Conservation (phyloP, 1,139 yeast species). For the Meyerozyma guilliermondii region DNA sequence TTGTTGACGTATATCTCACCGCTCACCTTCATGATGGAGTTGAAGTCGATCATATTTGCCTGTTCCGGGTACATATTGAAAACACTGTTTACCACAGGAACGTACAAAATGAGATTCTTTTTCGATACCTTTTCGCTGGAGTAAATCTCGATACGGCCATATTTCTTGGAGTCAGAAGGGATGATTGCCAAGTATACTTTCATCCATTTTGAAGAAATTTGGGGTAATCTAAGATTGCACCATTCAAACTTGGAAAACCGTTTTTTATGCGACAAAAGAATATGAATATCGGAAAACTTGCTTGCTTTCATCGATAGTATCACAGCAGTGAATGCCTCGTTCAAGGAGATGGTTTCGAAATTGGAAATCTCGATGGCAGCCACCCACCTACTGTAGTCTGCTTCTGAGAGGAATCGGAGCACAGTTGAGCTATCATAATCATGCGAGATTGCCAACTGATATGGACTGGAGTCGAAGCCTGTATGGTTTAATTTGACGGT, state of each 20-base stretch:
- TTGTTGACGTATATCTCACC: conserved; percentile 48
- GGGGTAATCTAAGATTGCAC: conserved; percentile 55
- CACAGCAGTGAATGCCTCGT: conserved; percentile 55
- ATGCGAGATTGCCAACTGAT: conserved; percentile 21
- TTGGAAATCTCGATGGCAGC: conserved; percentile 43
- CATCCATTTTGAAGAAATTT: conserved; percentile 50
- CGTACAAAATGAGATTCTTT: conserved; percentile 43
- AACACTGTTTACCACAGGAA: conserved; percentile 35
- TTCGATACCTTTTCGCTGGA: conserved; percentile 35
- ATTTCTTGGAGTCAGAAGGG: conserved; percentile 36
- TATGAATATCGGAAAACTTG: conserved; percentile 48
- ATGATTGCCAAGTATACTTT: conserved; percentile 42
- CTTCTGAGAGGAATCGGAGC: conserved; percentile 26
- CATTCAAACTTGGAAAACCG: conserved; percentile 46
- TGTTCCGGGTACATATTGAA: conserved; percentile 54
- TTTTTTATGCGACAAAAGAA: conserved; percentile 43
- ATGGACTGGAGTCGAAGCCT: conserved; percentile 1
- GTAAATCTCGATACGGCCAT: conserved; percentile 49
- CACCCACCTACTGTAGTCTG: conserved; percentile 39
- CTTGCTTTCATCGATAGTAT: conserved; percentile 51
- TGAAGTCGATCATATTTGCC: conserved; percentile 47
- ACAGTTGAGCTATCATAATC: conserved; percentile 30
- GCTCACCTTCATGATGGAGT: conserved; percentile 46
- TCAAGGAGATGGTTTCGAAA: conserved; percentile 46
- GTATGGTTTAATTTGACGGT: conserved; percentile 16